These are phyloP conservation scores for Pulveroboletus sp. DNA, from an alignment of 768 basidiomycete species.

Conservation along the genomic window DNA sequence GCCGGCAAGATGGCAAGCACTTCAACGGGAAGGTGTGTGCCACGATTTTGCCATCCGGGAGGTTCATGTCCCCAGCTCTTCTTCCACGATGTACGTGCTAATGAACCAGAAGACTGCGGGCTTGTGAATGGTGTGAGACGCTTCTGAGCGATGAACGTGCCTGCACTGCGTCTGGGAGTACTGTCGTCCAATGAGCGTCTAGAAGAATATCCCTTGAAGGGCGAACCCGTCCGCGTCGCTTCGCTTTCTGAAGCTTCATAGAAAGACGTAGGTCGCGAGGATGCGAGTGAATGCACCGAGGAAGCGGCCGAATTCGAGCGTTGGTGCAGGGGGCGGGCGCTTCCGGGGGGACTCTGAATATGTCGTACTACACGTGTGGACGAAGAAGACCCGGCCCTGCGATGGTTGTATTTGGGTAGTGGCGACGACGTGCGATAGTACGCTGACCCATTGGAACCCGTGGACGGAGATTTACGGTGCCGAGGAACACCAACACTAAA, in stretches of 20 bases:
- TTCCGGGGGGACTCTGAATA: slow-evolving; percentile 38
- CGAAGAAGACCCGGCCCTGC: slow-evolving; percentile 75
- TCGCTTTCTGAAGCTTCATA: slow-evolving; percentile 75
- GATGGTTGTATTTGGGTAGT: slow-evolving; percentile 69
- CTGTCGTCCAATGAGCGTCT: slow-evolving; percentile 49
- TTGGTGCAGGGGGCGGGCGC: slow-evolving; percentile 50
- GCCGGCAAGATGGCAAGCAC: slow-evolving; percentile 68
- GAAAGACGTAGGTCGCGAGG: slow-evolving; percentile 75
- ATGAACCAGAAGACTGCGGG: slow-evolving; percentile 44
- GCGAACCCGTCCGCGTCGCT: slow-evolving; percentile 60
- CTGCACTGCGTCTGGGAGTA: slow-evolving; percentile 38
- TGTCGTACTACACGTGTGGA: slow-evolving; percentile 80
- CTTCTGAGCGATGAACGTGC: slow-evolving; percentile 82
- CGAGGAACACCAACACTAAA: slow-evolving; percentile 50
- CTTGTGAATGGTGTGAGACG: slow-evolving; percentile 70
- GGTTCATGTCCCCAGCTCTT: slow-evolving; percentile 87
- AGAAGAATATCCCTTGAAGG: slow-evolving; percentile 49
- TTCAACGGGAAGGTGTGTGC: slow-evolving; percentile 68
- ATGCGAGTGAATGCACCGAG: slow-evolving; percentile 71
- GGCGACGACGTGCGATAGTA: slow-evolving; percentile 71
- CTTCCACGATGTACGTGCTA: slow-evolving; percentile 81
- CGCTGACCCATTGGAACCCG: slow-evolving; percentile 71
- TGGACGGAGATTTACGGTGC: slow-evolving; percentile 74
- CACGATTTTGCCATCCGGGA: slow-evolving; percentile 75
- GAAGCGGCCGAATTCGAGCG: slow-evolving; percentile 78